Percentiles rank a stretch among this genome's conserved stretches.
Evolutionary conservation across 495 filamentous ascomycete genomes (phyloP).

Genomic region (Copromyces sp.): DNA sequence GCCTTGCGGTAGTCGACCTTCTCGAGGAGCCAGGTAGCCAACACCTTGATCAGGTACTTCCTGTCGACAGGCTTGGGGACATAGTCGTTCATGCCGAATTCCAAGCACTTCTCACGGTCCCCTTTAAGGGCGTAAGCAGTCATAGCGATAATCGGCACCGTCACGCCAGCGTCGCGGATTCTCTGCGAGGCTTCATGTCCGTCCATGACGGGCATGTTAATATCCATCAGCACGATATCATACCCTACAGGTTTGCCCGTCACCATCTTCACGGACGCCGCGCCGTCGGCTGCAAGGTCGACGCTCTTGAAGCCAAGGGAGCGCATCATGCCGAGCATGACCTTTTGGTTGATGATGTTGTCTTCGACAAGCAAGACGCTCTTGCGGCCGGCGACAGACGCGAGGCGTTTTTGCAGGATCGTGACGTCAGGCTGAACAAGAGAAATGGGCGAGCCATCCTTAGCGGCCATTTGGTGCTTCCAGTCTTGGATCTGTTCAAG

Average conservation of each 20-base stretch:
- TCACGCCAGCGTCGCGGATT: constrained; percentile 27
- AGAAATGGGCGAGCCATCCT: constrained; percentile 1
- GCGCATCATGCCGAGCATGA: constrained; percentile 49
- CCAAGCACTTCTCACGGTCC: constrained; percentile 46
- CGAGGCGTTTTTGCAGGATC: constrained; percentile 11
- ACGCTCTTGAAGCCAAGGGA: constrained; percentile 44
- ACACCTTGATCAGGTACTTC: constrained; percentile 24
- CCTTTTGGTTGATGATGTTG: constrained; percentile 53
- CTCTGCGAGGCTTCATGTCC: constrained; percentile 30
- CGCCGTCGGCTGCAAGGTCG: constrained; percentile 45
- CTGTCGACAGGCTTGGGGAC: constrained; percentile 51
- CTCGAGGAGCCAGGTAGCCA: constrained; percentile 35
- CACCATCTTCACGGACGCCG: constrained; percentile 45
- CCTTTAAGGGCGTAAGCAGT: constrained; percentile 55
- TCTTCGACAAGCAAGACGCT: constrained; percentile 49
- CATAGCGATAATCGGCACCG: constrained; percentile 52
- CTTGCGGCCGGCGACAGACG: constrained; percentile 23
- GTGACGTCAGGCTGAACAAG: constrained; percentile 11
- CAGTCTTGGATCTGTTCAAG: constrained; percentile 20
- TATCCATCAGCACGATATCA: constrained; percentile 46
- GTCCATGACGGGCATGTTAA: constrained; percentile 42
- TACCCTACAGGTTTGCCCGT: constrained; percentile 41
- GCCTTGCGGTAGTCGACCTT: constrained; percentile 5
- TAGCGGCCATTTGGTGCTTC: constrained; percentile 6
- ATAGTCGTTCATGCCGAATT: constrained; percentile 54